These are phyloP conservation scores for Sarocladiaceae sp. DNA, from an alignment of 2,329 filamentous ascomycete species.

Conservation along the genomic window DNA sequence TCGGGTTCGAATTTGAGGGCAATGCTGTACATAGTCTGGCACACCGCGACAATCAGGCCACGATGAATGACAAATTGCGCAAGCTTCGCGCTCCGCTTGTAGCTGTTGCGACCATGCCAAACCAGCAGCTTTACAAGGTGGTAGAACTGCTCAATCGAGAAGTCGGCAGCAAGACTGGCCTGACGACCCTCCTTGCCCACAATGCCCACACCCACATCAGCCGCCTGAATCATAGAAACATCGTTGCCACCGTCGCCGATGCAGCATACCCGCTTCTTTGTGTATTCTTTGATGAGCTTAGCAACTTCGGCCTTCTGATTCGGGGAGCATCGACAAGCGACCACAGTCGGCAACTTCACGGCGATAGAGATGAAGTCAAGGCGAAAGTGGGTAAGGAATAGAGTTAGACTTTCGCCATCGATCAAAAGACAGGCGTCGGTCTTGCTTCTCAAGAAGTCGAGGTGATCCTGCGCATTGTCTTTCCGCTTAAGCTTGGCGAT, in stretches of 20 bases:
- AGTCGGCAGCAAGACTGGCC: constrained; percentile 91
- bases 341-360: constrained; percentile 83
- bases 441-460: constrained; percentile 85
- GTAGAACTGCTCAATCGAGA: constrained; percentile 92
- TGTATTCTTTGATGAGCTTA: constrained; percentile 82
- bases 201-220: constrained; percentile 95
- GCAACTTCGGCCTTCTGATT: constrained; percentile 97
- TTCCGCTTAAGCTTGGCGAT: constrained; percentile 81
- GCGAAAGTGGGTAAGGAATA: constrained; percentile 80
- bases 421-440: constrained; percentile 85
- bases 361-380: constrained; percentile 84
- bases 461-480: constrained; percentile 78
- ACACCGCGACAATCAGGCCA: constrained; percentile 90
- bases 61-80: constrained; percentile 98
- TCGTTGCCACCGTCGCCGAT: constrained; percentile 98
- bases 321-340: constrained; percentile 93
- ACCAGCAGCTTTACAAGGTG: constrained; percentile 96
- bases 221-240: constrained; percentile 98
- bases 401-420: constrained; percentile 82
- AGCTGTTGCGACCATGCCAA: constrained; percentile 97
- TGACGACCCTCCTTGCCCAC: constrained; percentile 97
- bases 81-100: constrained; percentile 92
- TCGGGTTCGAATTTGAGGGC: constrained; percentile 90
- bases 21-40: constrained; percentile 96
- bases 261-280: constrained; percentile 92